These are phyloP conservation scores for Gnomoniopsis smithogilvyi DNA, from an alignment of 2,329 filamentous ascomycete species.

Conservation along the genomic window DNA sequence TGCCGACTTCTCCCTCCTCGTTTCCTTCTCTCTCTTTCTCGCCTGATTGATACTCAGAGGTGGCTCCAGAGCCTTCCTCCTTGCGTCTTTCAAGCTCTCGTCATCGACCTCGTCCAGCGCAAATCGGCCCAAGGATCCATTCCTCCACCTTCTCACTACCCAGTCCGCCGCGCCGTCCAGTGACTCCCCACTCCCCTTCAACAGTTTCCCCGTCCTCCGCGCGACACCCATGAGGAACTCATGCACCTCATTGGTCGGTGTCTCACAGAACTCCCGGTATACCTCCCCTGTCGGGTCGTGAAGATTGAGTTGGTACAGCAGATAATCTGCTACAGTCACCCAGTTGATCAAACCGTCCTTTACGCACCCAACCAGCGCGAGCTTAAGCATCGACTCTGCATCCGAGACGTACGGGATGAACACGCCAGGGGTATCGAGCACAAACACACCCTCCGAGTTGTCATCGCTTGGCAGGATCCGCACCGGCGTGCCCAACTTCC, in stretches of 20 bases:
- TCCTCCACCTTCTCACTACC: constrained; percentile 79
- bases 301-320: constrained; percentile 80
- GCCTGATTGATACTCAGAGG: constrained; percentile 65
- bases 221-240: constrained; percentile 71
- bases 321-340: constrained; percentile 81
- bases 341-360: constrained; percentile 82
- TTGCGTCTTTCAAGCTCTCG: constrained; percentile 50
- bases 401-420: constrained; percentile 90
- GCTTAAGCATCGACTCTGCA: constrained; percentile 86
- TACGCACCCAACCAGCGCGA: constrained; percentile 87
- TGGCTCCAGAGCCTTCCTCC: constrained; percentile 43
- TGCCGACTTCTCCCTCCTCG: constrained; percentile 36
- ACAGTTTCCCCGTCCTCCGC: constrained; percentile 69
- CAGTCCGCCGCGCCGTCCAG: constrained; percentile 72
- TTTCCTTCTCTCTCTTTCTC: constrained; percentile 62
- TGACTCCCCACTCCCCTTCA: constrained; percentile 68
- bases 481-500: constrained; percentile 78
- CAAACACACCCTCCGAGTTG: constrained; percentile 63
- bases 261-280: constrained; percentile 57
- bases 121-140: constrained; percentile 72
- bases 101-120: constrained; percentile 73
- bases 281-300: constrained; percentile 47
- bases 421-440: constrained; percentile 91
- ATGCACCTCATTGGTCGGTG: constrained; percentile 80
- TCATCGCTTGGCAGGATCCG: constrained; percentile 60